Percentiles rank a stretch among this genome's conserved stretches.
These are phyloP conservation scores for Trichoderma asperelloides DNA, from an alignment of 495 filamentous ascomycete species.

Conservation along the genomic window DNA sequence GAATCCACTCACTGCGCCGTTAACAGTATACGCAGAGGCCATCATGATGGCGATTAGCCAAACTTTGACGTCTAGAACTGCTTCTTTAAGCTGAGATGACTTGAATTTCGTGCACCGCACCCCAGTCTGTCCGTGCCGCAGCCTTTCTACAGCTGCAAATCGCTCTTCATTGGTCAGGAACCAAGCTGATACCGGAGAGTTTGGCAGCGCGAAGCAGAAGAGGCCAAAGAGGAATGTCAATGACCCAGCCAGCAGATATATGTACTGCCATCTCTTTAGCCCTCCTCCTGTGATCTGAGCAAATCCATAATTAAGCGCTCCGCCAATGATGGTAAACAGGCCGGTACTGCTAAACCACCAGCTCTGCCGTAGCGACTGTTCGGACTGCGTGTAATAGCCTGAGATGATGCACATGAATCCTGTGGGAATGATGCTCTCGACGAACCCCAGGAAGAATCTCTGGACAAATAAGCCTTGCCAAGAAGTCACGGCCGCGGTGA, in stretches of 20 bases:
- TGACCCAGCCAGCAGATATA: slow-evolving; percentile 55
- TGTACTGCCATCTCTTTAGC: slow-evolving; percentile 57
- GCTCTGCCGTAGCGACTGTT: slow-evolving; percentile 56
- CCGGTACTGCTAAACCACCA: slow-evolving; percentile 65
- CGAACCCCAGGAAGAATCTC: slow-evolving; percentile 64
- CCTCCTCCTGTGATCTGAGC: slow-evolving; percentile 49
- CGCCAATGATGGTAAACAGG: slow-evolving; percentile 59
- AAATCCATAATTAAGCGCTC: slow-evolving; percentile 61
- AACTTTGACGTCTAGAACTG: slow-evolving; percentile 48
- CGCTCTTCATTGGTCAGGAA: slow-evolving; percentile 45
- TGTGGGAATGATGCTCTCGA: slow-evolving; percentile 59
- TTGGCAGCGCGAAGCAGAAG: slow-evolving; percentile 51
- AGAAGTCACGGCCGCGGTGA: slow-evolving; percentile 55
- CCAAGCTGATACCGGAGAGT: slow-evolving; percentile 48
- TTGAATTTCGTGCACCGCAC: slow-evolving; percentile 54
- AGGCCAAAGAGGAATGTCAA: slow-evolving; percentile 58
- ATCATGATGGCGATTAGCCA: slow-evolving; percentile 56
- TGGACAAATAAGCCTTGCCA: slow-evolving; percentile 59
- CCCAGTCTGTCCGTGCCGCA: slow-evolving; percentile 51
- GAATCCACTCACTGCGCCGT: slow-evolving; percentile 69
- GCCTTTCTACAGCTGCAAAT: slow-evolving; percentile 44
- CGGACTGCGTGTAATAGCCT: slow-evolving; percentile 58
- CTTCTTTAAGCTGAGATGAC: slow-evolving; percentile 47
- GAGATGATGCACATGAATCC: slow-evolving; percentile 59
- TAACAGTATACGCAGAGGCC: slow-evolving; percentile 57